Conservation (phyloP, 1,139 yeast species). For the Zygosaccharomyces sapae region DNA sequence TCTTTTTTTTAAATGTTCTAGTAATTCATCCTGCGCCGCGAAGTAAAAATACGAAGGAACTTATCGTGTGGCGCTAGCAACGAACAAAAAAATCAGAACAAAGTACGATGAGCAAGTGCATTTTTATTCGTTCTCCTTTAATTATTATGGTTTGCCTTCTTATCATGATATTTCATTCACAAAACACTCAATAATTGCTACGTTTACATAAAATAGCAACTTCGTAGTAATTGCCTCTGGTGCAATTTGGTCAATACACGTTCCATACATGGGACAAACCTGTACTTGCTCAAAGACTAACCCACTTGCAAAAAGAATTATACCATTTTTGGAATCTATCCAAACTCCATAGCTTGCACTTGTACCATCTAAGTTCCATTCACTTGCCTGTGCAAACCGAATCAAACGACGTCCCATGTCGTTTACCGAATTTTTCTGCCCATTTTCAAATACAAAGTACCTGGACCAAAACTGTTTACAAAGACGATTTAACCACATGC, state of each 20-base stretch:
- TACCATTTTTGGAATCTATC: constrained; percentile 24
- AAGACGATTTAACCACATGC: constrained; percentile 10
- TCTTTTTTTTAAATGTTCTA: not conserved
- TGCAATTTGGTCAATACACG: constrained; percentile 13
- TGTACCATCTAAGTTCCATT: constrained; percentile 1
- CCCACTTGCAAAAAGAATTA: constrained; percentile 23
- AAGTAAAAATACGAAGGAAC: constrained; percentile 1
- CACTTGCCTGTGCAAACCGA: constrained; percentile 1
- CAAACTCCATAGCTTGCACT: constrained; percentile 21
- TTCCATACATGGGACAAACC: constrained; percentile 17
- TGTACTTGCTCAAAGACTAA: constrained; percentile 9
- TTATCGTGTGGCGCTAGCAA: not conserved
- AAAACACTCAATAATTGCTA: constrained; percentile 26
- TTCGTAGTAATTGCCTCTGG: constrained; percentile 17
- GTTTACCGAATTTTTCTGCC: constrained; percentile 8
- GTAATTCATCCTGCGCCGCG: not conserved
- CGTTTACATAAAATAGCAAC: constrained; percentile 24
- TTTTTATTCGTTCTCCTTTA: not conserved
- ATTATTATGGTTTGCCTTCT: not conserved
- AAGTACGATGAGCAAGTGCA: not conserved
- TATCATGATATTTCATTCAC: constrained; percentile 11
- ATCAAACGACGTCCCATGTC: constrained; percentile 8
- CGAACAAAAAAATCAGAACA: not conserved
- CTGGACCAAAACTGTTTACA: constrained; percentile 13
- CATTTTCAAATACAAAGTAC: constrained; percentile 15